These are phyloP conservation scores for Peronospora belbahrii DNA, from an alignment of 352 stramenopile species.

Conservation along the genomic window DNA sequence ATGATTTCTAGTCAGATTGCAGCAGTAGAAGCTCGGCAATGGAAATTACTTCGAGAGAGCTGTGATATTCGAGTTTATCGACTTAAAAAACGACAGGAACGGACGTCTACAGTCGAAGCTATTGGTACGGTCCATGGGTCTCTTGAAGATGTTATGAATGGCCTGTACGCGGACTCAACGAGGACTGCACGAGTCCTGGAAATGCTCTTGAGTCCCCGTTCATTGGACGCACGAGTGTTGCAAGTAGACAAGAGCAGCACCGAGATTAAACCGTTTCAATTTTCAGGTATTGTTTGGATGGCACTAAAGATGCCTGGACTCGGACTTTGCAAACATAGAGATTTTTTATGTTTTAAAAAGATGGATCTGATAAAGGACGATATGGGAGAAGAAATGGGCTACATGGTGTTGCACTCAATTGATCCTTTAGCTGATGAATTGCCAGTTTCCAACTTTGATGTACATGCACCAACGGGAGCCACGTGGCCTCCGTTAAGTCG, in stretches of 20 bases:
- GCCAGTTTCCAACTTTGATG: slow-evolving; percentile 10
- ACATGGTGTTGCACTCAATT: slow-evolving; percentile 63
- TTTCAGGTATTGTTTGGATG: slow-evolving; percentile 66
- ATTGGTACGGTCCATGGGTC: slow-evolving; percentile 52
- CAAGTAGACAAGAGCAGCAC: slow-evolving; percentile 58
- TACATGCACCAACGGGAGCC: slow-evolving; percentile 9
- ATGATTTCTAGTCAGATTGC: neutral
- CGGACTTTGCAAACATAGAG: slow-evolving; percentile 51
- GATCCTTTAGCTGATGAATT: slow-evolving; percentile 34
- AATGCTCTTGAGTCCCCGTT: slow-evolving; percentile 45
- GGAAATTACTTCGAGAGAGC: slow-evolving; percentile 59
- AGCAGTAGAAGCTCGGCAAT: slow-evolving; percentile 25
- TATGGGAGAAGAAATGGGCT: slow-evolving; percentile 55
- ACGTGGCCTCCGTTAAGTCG: slow-evolving; percentile 22
- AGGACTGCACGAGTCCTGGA: slow-evolving; percentile 56
- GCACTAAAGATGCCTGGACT: slow-evolving; percentile 44
- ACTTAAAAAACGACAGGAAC: slow-evolving; percentile 32
- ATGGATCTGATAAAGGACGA: slow-evolving; percentile 55
- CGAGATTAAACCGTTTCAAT: slow-evolving; percentile 57
- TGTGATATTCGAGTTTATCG: slow-evolving; percentile 59
- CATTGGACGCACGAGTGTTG: slow-evolving; percentile 52
- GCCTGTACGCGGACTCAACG: slow-evolving; percentile 66
- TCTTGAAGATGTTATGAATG: slow-evolving; percentile 67
- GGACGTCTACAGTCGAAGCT: slow-evolving; percentile 46
- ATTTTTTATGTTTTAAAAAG: slow-evolving; percentile 79